Percentiles rank a stretch among this genome's conserved stretches.
Evolutionary conservation across 495 filamentous ascomycete genomes (phyloP).

Genomic region (Achaetomiella virescens): DNA sequence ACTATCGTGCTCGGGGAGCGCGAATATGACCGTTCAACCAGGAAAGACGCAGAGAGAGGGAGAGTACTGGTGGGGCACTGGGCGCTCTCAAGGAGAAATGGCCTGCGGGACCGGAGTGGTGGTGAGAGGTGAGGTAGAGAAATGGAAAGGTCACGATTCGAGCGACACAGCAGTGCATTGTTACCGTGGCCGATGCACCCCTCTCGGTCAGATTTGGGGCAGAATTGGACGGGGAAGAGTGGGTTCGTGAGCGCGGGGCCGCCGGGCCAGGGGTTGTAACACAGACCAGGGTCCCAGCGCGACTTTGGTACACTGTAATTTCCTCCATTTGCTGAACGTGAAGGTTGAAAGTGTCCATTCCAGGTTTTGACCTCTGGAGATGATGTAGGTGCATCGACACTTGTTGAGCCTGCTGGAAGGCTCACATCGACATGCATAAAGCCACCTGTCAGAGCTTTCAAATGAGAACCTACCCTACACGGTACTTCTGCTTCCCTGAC

Average conservation of each 20-base stretch:
- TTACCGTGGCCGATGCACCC: constrained; percentile 1
- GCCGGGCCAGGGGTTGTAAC: background rate
- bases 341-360: too few relatives aligned
- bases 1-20: background rate
- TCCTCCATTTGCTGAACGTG: too few relatives aligned
- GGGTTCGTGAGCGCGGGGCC: constrained; percentile 3
- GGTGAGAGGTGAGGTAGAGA: background rate
- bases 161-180: constrained; percentile 2
- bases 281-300: too few relatives aligned
- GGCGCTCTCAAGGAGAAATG: background rate
- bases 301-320: too few relatives aligned
- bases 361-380: too few relatives aligned
- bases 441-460: too few relatives aligned
- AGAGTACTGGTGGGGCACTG: background rate
- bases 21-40: background rate
- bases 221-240: background rate
- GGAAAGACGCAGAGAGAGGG: background rate
- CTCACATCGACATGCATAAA: too few relatives aligned
- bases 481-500: too few relatives aligned
- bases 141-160: background rate
- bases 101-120: background rate
- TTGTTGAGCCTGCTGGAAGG: too few relatives aligned
- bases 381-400: too few relatives aligned
- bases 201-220: background rate
- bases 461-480: too few relatives aligned